Percentiles rank a stretch among this genome's conserved stretches.
phyloP scores from a whole-genome alignment of 2,329 filamentous ascomycete genomes.

The Rhytidhysteron rufulum region DNA sequence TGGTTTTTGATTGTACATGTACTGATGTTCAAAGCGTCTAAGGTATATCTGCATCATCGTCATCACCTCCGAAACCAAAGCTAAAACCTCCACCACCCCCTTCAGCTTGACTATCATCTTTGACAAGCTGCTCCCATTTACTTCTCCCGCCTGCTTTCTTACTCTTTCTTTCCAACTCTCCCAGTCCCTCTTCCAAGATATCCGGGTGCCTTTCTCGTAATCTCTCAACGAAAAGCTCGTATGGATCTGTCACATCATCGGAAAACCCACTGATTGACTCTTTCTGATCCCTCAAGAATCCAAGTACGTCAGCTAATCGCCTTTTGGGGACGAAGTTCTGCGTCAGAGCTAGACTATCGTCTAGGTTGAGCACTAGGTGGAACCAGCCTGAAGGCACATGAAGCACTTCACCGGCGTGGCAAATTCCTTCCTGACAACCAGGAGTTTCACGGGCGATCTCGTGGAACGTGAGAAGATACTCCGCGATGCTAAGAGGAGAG shows the following conservation, averaged over 20 bases:
- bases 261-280: conserved; percentile 87
- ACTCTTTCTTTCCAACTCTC: conserved; percentile 61
- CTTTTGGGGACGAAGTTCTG: conserved; percentile 87
- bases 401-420: conserved; percentile 76
- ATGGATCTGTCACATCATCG: conserved; percentile 67
- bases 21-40: too few species aligned
- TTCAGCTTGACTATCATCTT: conserved; percentile 43
- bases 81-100: conserved; percentile 50
- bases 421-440: conserved; percentile 83
- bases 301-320: conserved; percentile 70
- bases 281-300: conserved; percentile 75
- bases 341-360: conserved; percentile 80
- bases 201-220: conserved; percentile 62
- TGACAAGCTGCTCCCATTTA: conserved; percentile 80
- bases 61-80: conserved; percentile 57
- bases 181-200: conserved; percentile 59
- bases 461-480: conserved; percentile 91
- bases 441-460: conserved; percentile 70
- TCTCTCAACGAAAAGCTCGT: conserved; percentile 67
- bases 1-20: too few species aligned
- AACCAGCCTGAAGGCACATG: conserved; percentile 96
- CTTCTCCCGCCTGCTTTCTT: conserved; percentile 58
- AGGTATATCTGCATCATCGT: conserved; percentile 31
- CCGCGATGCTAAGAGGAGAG: conserved; percentile 89
- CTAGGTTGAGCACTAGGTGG: conserved; percentile 90